Evolutionary conservation across 768 basidiomycete species (phyloP), one percentile per base, ranked within the genome.

Genomic region (Collybia sordida): DNA sequence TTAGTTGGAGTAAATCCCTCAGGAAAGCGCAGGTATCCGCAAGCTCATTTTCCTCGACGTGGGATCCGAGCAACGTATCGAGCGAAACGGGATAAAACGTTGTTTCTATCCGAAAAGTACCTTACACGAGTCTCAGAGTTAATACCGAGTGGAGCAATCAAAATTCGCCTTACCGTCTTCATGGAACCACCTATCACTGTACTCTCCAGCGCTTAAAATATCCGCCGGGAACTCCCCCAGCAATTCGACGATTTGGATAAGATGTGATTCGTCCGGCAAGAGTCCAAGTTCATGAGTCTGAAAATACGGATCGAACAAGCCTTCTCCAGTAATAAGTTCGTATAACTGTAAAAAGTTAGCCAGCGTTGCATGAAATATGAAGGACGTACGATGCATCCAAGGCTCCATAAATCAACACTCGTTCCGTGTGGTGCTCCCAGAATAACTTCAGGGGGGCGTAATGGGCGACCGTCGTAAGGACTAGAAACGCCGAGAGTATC

Each of bases 201-300:
- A 47, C 38, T 42, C 37, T n/a, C 60, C 62, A 18, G 45, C 34
- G n/a, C 38, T 23, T 6, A 63, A 25, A 19, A 65, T 9, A 12
- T 62, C 54, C 2, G 18, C 15, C 1, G 60, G 62, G 19, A 65
- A 55, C 15, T 53, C 49, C 6, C 62, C 64, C 6, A 60, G 48
- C 2, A 65, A 23, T 46, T 65, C 62, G 18, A 62, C 62, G 23
- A 65, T 65, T 44, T 65, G 62, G 24, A 65, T 65, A 11, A 65
- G 43, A 28, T 65, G 62, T 17, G 64, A 63, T 50, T 65, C 64
- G 49, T 65, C 60, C 3, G 52, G 37, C 6, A 60, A 52, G 9
- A 65, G 51, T 6, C 56, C 59, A 12, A 62, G 53, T 23, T 65
- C 62, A 3, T 49, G 46, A 1, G 62, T 63, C 41, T 64, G 64